Evolutionary conservation across 129 eudicot species (phyloP).

Genomic region (Solidago caesia): DNA sequence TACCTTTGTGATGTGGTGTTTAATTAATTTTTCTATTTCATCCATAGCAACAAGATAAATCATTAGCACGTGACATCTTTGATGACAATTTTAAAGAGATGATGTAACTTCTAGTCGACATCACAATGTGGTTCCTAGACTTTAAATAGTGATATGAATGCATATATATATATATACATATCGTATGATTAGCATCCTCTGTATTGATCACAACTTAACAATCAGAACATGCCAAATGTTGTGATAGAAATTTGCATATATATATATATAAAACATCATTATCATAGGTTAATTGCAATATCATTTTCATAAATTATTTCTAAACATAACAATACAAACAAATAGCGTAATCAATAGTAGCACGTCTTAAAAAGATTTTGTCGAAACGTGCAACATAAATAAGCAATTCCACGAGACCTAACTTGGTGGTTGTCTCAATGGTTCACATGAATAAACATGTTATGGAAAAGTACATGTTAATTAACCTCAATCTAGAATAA

Average conservation of each 20-base stretch:
- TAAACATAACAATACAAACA: slow-evolving; percentile 6
- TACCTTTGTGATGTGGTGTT: not conserved
- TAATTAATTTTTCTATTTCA: not conserved
- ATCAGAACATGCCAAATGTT: not conserved
- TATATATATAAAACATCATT: not conserved
- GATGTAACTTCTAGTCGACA: not conserved
- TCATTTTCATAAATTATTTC: not conserved
- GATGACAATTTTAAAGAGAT: not conserved
- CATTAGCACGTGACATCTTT: slow-evolving; percentile 12
- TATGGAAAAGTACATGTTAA: not conserved
- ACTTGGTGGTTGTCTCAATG: not conserved
- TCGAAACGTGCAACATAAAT: not conserved
- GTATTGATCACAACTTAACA: not conserved
- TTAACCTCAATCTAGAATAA: not conserved
- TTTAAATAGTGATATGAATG: not conserved
- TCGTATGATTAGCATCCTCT: not conserved
- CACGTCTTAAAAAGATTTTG: not conserved
- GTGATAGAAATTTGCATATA: not conserved
- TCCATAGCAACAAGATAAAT: not conserved
- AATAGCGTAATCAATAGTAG: not conserved
- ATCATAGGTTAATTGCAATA: not conserved
- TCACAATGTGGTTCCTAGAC: not conserved
- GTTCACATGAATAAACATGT: slow-evolving; percentile 12
- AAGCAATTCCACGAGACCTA: not conserved
- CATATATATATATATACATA: too few relatives aligned